phyloP scores from a whole-genome alignment of 148 eudicot genomes.

The Bassia scoparia region DNA sequence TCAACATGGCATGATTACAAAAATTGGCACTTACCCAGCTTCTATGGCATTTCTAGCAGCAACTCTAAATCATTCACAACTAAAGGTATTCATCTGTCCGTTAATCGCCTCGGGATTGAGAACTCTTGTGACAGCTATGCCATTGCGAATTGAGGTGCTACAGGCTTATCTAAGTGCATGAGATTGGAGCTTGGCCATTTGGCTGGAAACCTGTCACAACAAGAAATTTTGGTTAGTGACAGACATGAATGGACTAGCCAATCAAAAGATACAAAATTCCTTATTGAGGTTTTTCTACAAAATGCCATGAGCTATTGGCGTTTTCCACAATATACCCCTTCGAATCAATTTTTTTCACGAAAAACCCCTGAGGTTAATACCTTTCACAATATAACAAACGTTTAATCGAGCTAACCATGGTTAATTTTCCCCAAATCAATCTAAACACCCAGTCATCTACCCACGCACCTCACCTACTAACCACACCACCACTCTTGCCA shows the following conservation, averaged over 20 bases:
- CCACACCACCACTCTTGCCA: no score
- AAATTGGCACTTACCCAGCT: slow-evolving; percentile 41
- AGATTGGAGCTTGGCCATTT: slow-evolving; percentile 43
- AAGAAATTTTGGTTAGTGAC: slow-evolving; percentile 1
- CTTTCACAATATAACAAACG: no score
- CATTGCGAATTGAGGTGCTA: slow-evolving; percentile 40
- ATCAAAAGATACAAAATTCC: no score
- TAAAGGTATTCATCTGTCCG: slow-evolving; percentile 36
- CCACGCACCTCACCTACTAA: no score
- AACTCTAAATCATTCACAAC: slow-evolving; percentile 42
- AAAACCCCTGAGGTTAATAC: no score
- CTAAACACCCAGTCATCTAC: no score
- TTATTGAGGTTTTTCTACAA: background rate
- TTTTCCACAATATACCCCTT: no score
- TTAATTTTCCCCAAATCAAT: no score
- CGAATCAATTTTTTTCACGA: no score
- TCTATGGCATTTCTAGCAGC: slow-evolving; percentile 49
- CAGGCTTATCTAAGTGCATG: slow-evolving; percentile 38
- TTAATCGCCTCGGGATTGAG: slow-evolving; percentile 41
- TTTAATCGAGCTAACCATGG: no score
- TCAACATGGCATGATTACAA: no score
- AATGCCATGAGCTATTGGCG: background rate
- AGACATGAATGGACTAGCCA: no score
- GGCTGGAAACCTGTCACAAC: slow-evolving; percentile 39
- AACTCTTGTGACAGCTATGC: slow-evolving; percentile 23